Evolutionary conservation across 768 basidiomycete genomes (phyloP).

Genomic region (Suillus lakei): DNA sequence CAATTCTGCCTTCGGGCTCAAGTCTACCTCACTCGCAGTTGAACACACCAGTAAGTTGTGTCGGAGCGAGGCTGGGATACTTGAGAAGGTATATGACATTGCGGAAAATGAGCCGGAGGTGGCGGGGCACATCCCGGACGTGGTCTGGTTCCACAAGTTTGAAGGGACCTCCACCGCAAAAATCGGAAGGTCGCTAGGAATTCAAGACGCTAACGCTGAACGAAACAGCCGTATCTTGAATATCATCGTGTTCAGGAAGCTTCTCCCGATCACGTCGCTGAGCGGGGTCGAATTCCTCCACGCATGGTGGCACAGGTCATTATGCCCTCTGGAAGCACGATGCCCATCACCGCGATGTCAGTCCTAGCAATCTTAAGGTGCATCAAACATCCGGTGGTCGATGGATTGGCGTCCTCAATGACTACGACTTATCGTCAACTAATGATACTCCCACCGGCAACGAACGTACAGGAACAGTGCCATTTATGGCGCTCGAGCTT

Average conservation of each 20-base stretch:
- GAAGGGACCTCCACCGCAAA: neutral
- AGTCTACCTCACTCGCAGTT: neutral
- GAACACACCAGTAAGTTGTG: neutral
- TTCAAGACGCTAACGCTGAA: too few species aligned
- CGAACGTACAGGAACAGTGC: slow-evolving; percentile 17
- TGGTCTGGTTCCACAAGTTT: slow-evolving; percentile 7
- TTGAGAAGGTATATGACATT: neutral
- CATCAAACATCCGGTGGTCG: too few species aligned
- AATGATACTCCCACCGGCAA: too few species aligned
- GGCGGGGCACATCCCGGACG: neutral
- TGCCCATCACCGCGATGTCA: slow-evolving; percentile 9
- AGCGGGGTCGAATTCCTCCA: too few species aligned
- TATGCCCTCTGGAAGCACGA: slow-evolving; percentile 7
- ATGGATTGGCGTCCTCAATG: slow-evolving; percentile 15
- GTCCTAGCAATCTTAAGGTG: slow-evolving; percentile 13
- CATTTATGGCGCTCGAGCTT: slow-evolving; percentile 16
- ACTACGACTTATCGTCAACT: slow-evolving; percentile 14
- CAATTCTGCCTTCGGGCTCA: neutral
- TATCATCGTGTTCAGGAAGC: too few species aligned
- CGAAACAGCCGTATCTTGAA: too few species aligned
- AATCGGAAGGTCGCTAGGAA: too few species aligned
- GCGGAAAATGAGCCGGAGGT: neutral
- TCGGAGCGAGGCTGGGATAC: neutral
- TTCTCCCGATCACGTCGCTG: too few species aligned
- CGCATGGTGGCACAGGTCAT: slow-evolving; percentile 15